Conservation (phyloP, 2,329 filamentous ascomycete species). For the Fusarium sp. region DNA sequence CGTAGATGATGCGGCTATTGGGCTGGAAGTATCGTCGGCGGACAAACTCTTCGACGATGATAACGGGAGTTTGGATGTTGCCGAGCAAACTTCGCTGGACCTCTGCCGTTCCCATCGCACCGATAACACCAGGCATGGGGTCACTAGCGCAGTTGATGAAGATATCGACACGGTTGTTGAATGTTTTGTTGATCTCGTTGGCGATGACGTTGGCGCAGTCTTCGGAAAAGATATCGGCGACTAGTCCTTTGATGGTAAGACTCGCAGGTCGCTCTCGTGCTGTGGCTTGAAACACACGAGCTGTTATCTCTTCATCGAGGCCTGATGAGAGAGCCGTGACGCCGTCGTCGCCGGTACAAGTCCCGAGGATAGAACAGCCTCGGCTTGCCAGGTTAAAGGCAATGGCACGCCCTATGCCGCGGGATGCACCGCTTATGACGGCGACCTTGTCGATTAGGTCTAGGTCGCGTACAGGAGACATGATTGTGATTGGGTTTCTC, state of each 20-base stretch:
- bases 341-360: conserved; percentile 41
- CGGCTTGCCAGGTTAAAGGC: conserved; percentile 44
- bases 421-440: conserved; percentile 35
- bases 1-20: conserved; percentile 51
- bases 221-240: conserved; percentile 46
- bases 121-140: conserved; percentile 45
- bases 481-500: background rate
- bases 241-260: conserved; percentile 45
- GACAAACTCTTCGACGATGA: conserved; percentile 52
- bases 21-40: conserved; percentile 46
- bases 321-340: conserved; percentile 32
- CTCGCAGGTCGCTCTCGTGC: conserved; percentile 10
- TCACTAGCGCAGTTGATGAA: conserved; percentile 51
- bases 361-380: conserved; percentile 49
- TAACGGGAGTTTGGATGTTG: conserved; percentile 51
- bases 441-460: conserved; percentile 34
- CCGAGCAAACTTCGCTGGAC: conserved; percentile 49
- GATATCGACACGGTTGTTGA: conserved; percentile 47
- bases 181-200: conserved; percentile 36
- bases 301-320: conserved; percentile 38
- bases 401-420: conserved; percentile 46
- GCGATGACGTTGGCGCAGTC: conserved; percentile 46
- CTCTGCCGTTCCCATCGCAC: conserved; percentile 42
- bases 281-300: conserved; percentile 24
- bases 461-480: conserved; percentile 9